phyloP scores from a whole-genome alignment of 2,329 filamentous ascomycete species.

The Neonectria hederae region DNA sequence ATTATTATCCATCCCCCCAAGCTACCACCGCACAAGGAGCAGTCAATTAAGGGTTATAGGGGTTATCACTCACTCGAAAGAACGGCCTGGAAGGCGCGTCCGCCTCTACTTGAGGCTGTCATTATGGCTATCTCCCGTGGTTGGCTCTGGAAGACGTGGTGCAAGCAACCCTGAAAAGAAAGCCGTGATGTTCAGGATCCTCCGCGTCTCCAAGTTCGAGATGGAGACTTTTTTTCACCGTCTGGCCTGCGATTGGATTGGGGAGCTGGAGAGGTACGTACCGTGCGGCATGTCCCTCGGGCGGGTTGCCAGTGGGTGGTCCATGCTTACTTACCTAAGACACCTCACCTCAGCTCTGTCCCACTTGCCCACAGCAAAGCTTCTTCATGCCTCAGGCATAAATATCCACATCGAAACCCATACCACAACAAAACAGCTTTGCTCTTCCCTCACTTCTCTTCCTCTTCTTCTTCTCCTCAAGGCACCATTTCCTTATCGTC shows the following conservation, averaged over 20 bases:
- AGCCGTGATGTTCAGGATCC: conserved; percentile 33
- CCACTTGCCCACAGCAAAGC: neutral
- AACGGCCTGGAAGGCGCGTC: conserved; percentile 58
- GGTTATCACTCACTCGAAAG: conserved; percentile 57
- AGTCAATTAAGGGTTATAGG: conserved; percentile 32
- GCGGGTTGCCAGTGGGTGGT: neutral
- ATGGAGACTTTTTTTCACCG: conserved; percentile 41
- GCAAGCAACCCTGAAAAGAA: conserved; percentile 22
- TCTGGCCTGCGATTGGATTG: neutral
- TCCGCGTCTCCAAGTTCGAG: conserved; percentile 13
- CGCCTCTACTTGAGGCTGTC: conserved; percentile 67
- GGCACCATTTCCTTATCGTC: conserved; percentile 97
- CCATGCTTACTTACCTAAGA: neutral
- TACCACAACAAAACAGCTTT: conserved; percentile 25
- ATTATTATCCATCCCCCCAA: neutral
- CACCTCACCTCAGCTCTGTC: neutral
- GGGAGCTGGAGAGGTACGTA: conserved; percentile 36
- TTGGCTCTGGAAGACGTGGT: conserved; percentile 27
- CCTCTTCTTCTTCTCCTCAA: conserved; percentile 54
- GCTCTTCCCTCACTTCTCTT: conserved; percentile 45
- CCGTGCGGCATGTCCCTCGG: conserved; percentile 5
- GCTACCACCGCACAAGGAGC: conserved; percentile 9
- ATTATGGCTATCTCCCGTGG: conserved; percentile 43
- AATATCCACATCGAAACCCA: conserved; percentile 3
- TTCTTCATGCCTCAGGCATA: conserved; percentile 43